phyloP scores from a whole-genome alignment of 1,139 yeast species.

The Blastobotrys malaysiensis region DNA sequence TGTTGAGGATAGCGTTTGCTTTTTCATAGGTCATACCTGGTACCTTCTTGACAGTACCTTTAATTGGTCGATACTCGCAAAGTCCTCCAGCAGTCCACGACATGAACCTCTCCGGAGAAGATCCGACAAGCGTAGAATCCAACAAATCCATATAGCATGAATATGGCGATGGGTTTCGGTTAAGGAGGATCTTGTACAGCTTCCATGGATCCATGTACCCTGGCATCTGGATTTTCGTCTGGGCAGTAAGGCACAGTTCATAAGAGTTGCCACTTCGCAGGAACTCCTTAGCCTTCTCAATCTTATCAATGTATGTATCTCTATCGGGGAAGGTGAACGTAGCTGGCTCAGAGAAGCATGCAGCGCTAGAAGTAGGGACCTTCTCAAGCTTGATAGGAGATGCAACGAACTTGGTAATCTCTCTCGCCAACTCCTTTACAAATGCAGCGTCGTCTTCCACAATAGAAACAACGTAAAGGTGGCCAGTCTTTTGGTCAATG shows the following conservation, averaged over 20 bases:
- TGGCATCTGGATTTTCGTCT: conserved; percentile 51
- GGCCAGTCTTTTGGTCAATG: conserved; percentile 44
- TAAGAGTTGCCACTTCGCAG: conserved; percentile 85
- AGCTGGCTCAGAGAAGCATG: conserved; percentile 22
- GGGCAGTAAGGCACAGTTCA: conserved; percentile 85
- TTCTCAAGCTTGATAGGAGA: conserved; percentile 1
- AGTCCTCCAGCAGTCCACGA: conserved; percentile 56
- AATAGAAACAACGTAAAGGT: conserved; percentile 50
- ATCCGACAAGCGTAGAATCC: conserved; percentile 60
- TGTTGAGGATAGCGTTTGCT: conserved; percentile 63
- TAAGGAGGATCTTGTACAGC: conserved; percentile 65
- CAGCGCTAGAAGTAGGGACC: conserved; percentile 17
- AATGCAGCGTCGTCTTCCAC: conserved; percentile 34
- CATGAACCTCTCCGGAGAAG: conserved; percentile 92
- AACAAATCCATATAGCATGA: conserved; percentile 75
- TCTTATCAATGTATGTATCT: conserved; percentile 49
- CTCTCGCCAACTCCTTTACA: conserved; percentile 1
- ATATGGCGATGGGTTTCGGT: conserved; percentile 87
- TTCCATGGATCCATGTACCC: conserved; percentile 55
- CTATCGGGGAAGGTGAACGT: conserved; percentile 50
- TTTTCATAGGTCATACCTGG: conserved; percentile 39
- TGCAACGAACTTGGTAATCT: conserved; percentile 2
- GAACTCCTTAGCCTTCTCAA: conserved; percentile 60
- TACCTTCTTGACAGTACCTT: conserved; percentile 82
- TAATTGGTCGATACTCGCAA: conserved; percentile 88